phyloP scores from a whole-genome alignment of 2,329 filamentous ascomycete genomes.

The Stachybotrys elegans region DNA sequence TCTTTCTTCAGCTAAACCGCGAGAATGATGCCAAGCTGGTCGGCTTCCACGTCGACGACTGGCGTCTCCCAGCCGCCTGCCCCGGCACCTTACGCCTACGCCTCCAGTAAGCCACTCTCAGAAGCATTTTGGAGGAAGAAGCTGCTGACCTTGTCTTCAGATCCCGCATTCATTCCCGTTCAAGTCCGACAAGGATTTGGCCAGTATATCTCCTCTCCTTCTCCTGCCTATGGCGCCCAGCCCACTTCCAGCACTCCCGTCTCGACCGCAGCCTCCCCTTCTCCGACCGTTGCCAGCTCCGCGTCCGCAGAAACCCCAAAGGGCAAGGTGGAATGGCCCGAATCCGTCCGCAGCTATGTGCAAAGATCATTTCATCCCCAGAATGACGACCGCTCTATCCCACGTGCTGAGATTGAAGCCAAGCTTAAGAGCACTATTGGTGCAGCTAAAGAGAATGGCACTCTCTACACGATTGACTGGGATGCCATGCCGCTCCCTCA shows the following conservation, averaged over 20 bases:
- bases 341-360: constrained; percentile 81
- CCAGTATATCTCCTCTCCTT: constrained; percentile 34
- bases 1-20: constrained; percentile 11
- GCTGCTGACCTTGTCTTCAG: constrained; percentile 23
- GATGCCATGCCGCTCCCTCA: constrained; percentile 78
- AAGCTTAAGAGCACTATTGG: constrained; percentile 86
- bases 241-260: constrained; percentile 16
- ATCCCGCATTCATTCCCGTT: constrained; percentile 56
- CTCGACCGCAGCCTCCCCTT: constrained; percentile 20
- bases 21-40: constrained; percentile 32
- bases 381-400: constrained; percentile 60
- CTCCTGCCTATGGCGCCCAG: constrained; percentile 22
- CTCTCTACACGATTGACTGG: constrained; percentile 76
- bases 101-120: constrained; percentile 27
- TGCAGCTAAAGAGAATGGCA: constrained; percentile 67
- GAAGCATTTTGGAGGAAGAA: background rate
- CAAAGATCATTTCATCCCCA: constrained; percentile 78
- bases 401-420: constrained; percentile 67
- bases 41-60: constrained; percentile 31
- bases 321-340: constrained; percentile 72
- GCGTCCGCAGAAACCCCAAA: constrained; percentile 30
- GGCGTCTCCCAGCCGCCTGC: constrained; percentile 33
- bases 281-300: constrained; percentile 23
- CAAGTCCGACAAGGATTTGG: constrained; percentile 57
- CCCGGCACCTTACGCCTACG: constrained; percentile 31